A percentile compares a stretch with the other conserved stretches of the same genome.
phyloP scores from a whole-genome alignment of 768 basidiomycete genomes.

The Naganishia onofrii region DNA sequence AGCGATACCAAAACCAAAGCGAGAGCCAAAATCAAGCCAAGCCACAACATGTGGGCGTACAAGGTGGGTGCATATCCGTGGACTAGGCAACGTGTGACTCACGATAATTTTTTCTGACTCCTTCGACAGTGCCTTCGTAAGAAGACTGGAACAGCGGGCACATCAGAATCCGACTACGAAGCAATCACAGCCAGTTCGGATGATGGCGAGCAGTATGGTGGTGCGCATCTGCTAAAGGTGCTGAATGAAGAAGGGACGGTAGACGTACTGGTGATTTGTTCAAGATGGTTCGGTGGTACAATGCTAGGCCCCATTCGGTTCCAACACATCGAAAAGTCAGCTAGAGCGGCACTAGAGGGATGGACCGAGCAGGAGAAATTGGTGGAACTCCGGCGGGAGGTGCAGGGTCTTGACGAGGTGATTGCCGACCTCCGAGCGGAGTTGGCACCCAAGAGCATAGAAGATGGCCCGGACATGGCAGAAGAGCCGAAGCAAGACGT shows the following conservation, averaged over 20 bases:
- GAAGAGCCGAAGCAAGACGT: neutral
- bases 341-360: slow-evolving; percentile 23
- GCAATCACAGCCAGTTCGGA: slow-evolving; percentile 13
- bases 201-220: slow-evolving; percentile 30
- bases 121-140: slow-evolving; percentile 2
- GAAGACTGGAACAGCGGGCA: slow-evolving; percentile 22
- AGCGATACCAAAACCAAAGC: neutral
- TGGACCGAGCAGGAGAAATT: slow-evolving; percentile 14
- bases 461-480: neutral
- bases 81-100: neutral
- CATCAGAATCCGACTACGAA: slow-evolving; percentile 27
- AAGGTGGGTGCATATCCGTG: slow-evolving; percentile 13
- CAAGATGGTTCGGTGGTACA: slow-evolving; percentile 33
- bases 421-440: slow-evolving; percentile 28
- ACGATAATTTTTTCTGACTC: neutral
- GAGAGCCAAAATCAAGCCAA: slow-evolving; percentile 29
- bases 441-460: neutral
- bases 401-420: slow-evolving; percentile 27
- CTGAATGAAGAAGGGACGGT: slow-evolving; percentile 33
- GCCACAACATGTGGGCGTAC: slow-evolving; percentile 33
- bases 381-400: slow-evolving; percentile 18
- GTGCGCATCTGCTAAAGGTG: slow-evolving; percentile 23
- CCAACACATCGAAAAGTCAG: slow-evolving; percentile 28
- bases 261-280: slow-evolving; percentile 35
- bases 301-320: slow-evolving; percentile 31